Evolutionary conservation across 305 asterid species (phyloP).

Genomic region (Withania somnifera): DNA sequence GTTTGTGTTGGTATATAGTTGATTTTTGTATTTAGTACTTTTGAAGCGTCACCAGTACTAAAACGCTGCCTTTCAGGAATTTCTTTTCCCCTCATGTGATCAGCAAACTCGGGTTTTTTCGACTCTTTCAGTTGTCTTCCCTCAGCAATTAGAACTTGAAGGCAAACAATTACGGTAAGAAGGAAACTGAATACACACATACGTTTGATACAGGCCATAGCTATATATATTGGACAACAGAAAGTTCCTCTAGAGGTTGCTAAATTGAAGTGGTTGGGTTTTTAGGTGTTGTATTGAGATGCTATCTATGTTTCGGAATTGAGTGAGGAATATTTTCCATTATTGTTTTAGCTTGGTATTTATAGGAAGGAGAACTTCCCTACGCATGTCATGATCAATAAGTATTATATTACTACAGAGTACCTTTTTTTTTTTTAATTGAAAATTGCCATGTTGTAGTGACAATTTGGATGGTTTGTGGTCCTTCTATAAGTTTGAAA

Average conservation of each 20-base stretch:
- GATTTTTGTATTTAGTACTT: background rate
- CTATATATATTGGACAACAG: background rate
- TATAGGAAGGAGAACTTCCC: background rate
- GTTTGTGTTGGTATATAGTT: slow-evolving; percentile 30
- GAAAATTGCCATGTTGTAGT: background rate
- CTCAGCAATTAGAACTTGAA: slow-evolving; percentile 5
- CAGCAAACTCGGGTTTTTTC: slow-evolving; percentile 3
- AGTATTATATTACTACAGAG: background rate
- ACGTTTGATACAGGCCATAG: slow-evolving; percentile 11
- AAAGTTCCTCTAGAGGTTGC: background rate
- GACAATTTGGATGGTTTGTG: slow-evolving; percentile 13
- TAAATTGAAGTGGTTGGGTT: background rate
- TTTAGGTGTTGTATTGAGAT: background rate
- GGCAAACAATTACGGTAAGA: slow-evolving; percentile 7
- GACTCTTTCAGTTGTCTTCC: slow-evolving; percentile 20
- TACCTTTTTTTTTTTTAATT: background rate
- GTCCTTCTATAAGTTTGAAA: background rate
- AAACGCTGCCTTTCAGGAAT: slow-evolving; percentile 1
- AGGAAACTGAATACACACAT: slow-evolving; percentile 6
- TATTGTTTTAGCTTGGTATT: background rate
- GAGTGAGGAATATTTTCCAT: background rate
- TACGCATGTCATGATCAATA: background rate
- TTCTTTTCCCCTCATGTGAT: slow-evolving; percentile 2
- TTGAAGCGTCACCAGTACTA: background rate
- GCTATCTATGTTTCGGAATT: background rate